phyloP scores from a whole-genome alignment of 495 filamentous ascomycete genomes.

The Penicillium simplicissimum region DNA sequence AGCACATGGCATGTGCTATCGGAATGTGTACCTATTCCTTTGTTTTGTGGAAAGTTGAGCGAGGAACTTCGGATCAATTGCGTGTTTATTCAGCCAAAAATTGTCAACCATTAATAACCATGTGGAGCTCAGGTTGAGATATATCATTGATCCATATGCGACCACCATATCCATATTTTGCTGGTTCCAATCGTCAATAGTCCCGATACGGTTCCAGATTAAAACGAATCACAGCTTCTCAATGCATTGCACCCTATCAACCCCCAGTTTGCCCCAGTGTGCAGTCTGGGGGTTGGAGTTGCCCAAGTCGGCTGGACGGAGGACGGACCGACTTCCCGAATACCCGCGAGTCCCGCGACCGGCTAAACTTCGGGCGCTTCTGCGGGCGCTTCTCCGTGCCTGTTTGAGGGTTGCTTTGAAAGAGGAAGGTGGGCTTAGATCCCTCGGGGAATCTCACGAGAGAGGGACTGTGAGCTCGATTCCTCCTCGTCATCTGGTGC shows the following conservation, averaged over 20 bases:
- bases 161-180: background rate
- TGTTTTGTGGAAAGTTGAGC: too few species aligned
- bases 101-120: too few species aligned
- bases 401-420: conserved; percentile 11
- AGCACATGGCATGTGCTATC: too few species aligned
- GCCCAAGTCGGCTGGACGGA: background rate
- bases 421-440: background rate
- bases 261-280: background rate
- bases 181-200: background rate
- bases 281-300: background rate
- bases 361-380: conserved; percentile 31
- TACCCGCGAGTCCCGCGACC: conserved; percentile 6
- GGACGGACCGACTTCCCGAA: background rate
- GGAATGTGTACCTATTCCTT: too few species aligned
- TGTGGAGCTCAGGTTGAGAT: background rate
- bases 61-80: too few species aligned
- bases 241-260: too few species aligned
- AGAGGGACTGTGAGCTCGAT: background rate
- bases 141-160: background rate
- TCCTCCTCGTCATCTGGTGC: background rate
- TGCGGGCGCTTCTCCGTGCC: conserved; percentile 25
- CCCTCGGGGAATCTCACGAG: background rate
- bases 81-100: too few species aligned
- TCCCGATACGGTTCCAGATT: too few species aligned
- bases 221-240: too few species aligned